A percentile compares a stretch with the other conserved stretches of the same genome.
These are phyloP conservation scores for Cardiospermum halicacabum DNA, from an alignment of 345 rosid species.

Conservation along the genomic window DNA sequence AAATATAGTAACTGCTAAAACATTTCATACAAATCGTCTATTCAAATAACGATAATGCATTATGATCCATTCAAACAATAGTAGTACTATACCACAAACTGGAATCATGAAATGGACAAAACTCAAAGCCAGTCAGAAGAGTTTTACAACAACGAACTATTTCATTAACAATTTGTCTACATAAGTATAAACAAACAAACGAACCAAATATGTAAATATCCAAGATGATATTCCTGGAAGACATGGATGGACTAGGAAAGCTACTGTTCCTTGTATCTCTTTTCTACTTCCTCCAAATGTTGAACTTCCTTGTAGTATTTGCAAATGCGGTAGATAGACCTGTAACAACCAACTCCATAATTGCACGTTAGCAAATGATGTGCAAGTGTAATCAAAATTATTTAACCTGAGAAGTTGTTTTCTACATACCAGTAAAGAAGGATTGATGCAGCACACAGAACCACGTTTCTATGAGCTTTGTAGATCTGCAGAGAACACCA, in stretches of 20 bases:
- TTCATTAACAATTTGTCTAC: too few relatives aligned
- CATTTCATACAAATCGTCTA: too few relatives aligned
- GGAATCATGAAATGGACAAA: too few relatives aligned
- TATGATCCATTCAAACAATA: too few relatives aligned
- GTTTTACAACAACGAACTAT: too few relatives aligned
- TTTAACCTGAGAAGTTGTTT: background rate
- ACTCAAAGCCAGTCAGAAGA: too few relatives aligned
- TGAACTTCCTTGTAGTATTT: conserved; percentile 68
- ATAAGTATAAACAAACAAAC: too few relatives aligned
- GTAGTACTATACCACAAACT: too few relatives aligned
- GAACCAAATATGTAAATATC: too few relatives aligned
- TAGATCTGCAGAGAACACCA: conserved; percentile 49
- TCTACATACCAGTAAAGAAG: conserved; percentile 73
- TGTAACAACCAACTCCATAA: conserved; percentile 26
- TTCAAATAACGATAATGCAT: too few relatives aligned
- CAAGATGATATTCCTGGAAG: background rate
- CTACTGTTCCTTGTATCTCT: conserved; percentile 64
- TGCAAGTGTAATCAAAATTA: background rate
- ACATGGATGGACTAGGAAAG: background rate
- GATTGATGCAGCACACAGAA: conserved; percentile 72
- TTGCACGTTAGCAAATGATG: conserved; percentile 4
- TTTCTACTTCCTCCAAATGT: conserved; percentile 73
- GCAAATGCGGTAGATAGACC: conserved; percentile 82
- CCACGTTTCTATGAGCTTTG: conserved; percentile 84
- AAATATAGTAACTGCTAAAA: too few relatives aligned